Evolutionary conservation across 1,139 yeast genomes (phyloP).

Genomic region (Kodamaea plutei): DNA sequence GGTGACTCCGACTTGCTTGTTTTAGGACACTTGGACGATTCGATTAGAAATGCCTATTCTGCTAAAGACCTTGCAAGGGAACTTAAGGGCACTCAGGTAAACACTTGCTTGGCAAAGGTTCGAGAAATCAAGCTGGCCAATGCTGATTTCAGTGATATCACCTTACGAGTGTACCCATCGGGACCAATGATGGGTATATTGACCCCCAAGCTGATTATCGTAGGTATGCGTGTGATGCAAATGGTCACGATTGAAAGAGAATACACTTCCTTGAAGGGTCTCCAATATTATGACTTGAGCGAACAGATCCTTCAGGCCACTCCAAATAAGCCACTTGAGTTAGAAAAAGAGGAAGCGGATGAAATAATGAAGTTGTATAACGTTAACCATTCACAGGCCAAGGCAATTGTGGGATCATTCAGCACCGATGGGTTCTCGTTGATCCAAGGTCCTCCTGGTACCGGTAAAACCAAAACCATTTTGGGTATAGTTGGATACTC

Average conservation of each 20-base stretch:
- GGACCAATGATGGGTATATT: constrained; percentile 52
- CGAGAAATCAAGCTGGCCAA: constrained; percentile 64
- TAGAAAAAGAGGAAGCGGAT: constrained; percentile 33
- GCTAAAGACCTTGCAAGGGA: constrained; percentile 17
- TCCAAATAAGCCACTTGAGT: constrained; percentile 45
- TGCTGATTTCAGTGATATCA: constrained; percentile 66
- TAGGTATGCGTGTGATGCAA: constrained; percentile 72
- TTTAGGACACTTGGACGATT: constrained; percentile 43
- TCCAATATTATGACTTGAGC: constrained; percentile 73
- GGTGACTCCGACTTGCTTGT: constrained; percentile 79
- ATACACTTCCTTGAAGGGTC: constrained; percentile 74
- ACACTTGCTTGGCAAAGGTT: constrained; percentile 73
- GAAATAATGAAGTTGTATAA: constrained; percentile 44
- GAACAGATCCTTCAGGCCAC: constrained; percentile 61
- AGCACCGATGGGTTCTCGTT: constrained; percentile 72
- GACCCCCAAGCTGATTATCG: constrained; percentile 59
- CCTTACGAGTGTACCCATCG: constrained; percentile 59
- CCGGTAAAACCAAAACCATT: constrained; percentile 97
- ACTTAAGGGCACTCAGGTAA: constrained; percentile 25
- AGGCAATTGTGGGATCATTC: constrained; percentile 75
- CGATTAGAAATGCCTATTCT: constrained; percentile 11
- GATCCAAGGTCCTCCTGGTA: constrained; percentile 98
- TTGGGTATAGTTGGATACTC: constrained; percentile 84
- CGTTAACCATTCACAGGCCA: constrained; percentile 86
- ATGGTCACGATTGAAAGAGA: constrained; percentile 95